These are phyloP conservation scores for Lepidium aucheri DNA, from an alignment of 345 rosid genomes.

Conservation along the genomic window DNA sequence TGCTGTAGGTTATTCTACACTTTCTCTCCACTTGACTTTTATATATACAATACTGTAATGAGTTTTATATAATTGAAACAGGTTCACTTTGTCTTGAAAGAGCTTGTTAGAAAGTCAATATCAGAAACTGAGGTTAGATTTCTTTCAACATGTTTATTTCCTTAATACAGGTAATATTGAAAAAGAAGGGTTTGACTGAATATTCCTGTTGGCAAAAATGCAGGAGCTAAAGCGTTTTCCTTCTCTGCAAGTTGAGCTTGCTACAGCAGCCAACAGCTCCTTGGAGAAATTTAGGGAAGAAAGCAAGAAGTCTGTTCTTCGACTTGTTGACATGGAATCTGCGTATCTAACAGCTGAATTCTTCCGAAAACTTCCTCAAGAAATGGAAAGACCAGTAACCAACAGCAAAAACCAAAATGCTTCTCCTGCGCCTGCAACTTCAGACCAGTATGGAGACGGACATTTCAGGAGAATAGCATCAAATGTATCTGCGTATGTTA, in stretches of 20 bases:
- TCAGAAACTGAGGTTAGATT: slow-evolving; percentile 59
- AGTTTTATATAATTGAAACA: slow-evolving; percentile 12
- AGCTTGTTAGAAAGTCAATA: slow-evolving; percentile 70
- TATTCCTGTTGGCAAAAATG: not conserved
- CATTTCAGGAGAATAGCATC: slow-evolving; percentile 79
- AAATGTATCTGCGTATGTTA: slow-evolving; percentile 59
- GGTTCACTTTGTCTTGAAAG: slow-evolving; percentile 78
- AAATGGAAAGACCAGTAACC: slow-evolving; percentile 37
- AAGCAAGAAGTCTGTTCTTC: slow-evolving; percentile 53
- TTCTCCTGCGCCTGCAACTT: slow-evolving; percentile 22
- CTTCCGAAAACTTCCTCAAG: slow-evolving; percentile 76
- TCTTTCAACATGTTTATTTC: not conserved
- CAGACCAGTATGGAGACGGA: slow-evolving; percentile 54
- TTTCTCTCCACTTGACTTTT: not conserved
- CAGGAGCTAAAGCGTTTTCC: slow-evolving; percentile 82
- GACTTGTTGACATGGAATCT: slow-evolving; percentile 78
- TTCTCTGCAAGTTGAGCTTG: slow-evolving; percentile 61
- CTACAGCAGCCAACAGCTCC: slow-evolving; percentile 54
- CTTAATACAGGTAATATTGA: not conserved
- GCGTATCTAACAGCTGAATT: slow-evolving; percentile 74
- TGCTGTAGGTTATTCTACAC: slow-evolving; percentile 45
- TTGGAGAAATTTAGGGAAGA: slow-evolving; percentile 71
- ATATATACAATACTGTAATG: not conserved
- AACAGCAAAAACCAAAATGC: slow-evolving; percentile 22
- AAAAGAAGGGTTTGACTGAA: not conserved